A percentile compares a stretch with the other conserved stretches of the same genome.
Evolutionary conservation across 228 moss, liverwort and hornwort species (phyloP).

Genomic region (Sphagnum magellanicum): DNA sequence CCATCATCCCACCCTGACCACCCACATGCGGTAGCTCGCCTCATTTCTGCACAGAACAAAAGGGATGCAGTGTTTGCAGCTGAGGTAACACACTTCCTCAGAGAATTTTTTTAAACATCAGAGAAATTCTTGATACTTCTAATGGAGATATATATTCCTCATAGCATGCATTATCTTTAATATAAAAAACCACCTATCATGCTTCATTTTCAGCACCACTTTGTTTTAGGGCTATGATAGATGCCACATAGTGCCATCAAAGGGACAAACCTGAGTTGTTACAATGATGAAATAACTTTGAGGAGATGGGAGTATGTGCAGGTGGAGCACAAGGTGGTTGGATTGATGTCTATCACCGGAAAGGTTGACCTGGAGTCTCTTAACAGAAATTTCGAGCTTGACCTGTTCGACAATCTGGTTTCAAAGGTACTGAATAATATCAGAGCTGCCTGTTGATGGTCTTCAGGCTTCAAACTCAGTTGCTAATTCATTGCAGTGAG

Average conservation of each 20-base stretch:
- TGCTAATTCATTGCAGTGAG: too few relatives aligned
- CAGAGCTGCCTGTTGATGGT: neutral
- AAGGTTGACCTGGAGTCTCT: slow-evolving; percentile 34
- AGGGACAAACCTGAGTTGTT: too few relatives aligned
- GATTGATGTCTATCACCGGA: slow-evolving; percentile 25
- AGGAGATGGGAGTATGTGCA: slow-evolving; percentile 13
- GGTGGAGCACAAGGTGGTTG: slow-evolving; percentile 32
- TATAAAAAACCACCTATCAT: too few relatives aligned
- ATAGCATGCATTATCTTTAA: too few relatives aligned
- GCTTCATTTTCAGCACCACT: too few relatives aligned
- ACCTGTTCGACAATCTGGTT: slow-evolving; percentile 34
- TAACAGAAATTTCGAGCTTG: slow-evolving; percentile 35
- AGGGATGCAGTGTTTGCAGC: slow-evolving; percentile 38
- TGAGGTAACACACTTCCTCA: slow-evolving; percentile 12
- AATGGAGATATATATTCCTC: too few relatives aligned
- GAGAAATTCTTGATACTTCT: too few relatives aligned
- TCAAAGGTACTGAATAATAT: slow-evolving; percentile 19
- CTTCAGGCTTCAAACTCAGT: neutral
- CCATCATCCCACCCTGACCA: slow-evolving; percentile 36
- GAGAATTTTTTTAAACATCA: too few relatives aligned
- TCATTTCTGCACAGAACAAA: slow-evolving; percentile 42
- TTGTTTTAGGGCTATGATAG: too few relatives aligned
- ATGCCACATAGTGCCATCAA: too few relatives aligned
- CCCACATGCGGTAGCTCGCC: slow-evolving; percentile 37
- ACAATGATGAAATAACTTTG: too few relatives aligned